These are phyloP conservation scores for Zizania latifolia DNA, from an alignment of 176 grass and related monocot genomes.

Conservation along the genomic window DNA sequence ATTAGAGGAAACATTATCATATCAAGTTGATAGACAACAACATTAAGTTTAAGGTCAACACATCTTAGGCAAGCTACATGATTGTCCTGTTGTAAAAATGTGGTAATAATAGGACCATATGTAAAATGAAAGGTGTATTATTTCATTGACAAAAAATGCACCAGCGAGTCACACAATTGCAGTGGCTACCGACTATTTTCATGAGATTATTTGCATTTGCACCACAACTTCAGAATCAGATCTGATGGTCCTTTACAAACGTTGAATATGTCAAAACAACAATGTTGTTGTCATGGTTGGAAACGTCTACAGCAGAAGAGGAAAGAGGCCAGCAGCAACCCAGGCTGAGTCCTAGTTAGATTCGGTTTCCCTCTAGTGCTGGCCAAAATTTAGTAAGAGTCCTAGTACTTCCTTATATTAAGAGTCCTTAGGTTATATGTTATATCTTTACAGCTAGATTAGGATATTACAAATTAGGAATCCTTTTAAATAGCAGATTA, in stretches of 20 bases:
- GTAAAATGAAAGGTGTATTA: conserved; percentile 8
- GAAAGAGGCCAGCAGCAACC: no score
- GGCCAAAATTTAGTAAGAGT: no score
- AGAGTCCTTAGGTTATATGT: no score
- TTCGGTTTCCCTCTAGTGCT: no score
- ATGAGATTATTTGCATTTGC: not conserved
- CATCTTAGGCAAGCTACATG: not conserved
- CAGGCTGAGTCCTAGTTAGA: no score
- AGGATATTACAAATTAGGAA: no score
- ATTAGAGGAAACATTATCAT: not conserved
- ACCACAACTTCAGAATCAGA: not conserved
- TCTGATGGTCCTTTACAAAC: not conserved
- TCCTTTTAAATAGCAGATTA: no score
- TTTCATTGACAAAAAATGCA: not conserved
- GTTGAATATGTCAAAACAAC: not conserved
- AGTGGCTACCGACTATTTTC: not conserved
- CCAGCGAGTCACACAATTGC: not conserved
- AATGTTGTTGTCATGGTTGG: no score
- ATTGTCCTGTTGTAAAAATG: not conserved
- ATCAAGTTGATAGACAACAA: not conserved
- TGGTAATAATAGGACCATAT: conserved; percentile 15
- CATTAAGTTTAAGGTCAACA: not conserved
- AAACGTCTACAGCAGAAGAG: no score
- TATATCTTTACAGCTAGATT: no score
- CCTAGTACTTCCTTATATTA: no score